Evolutionary conservation across 176 grass and related monocot genomes (phyloP), one percentile per base, ranked within the genome.

Genomic region (bread wheat (Triticum aestivum)): DNA sequence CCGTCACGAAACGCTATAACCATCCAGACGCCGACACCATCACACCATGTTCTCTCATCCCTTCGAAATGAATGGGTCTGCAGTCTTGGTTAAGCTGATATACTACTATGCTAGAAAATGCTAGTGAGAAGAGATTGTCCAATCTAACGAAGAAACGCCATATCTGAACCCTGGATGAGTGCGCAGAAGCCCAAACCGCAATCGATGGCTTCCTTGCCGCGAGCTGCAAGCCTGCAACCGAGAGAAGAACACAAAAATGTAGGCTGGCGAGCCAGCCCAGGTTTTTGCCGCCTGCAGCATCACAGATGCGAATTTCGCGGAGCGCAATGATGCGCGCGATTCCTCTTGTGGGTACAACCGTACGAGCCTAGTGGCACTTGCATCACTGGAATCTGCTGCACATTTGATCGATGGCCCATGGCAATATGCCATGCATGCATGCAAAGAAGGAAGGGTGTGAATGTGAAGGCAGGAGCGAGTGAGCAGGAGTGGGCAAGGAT

Each of bases 401-500:
- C 1, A 20, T 56, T 17, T 29, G 72, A 74, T 13, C 24, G 71
- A 23, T 23, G 71, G 71, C 15, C 42, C 71, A 45, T 73, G 70
- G n/a, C 69, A 39, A 39, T 39, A 73, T 73, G 70, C 11, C 69
- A 37, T 37, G 35, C 35, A 39, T 75, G 78, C 67, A 59, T 59
- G 17, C 54, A 59, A 79, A 89, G 11, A 39, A 39, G 38, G 38
- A 39, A 39, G 38, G 8, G 1, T 8, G 38, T 39, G 38, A 39
- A 39, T 39, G 38, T 39, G 38, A 1, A 39, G 38, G 44, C 44
- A 47, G 44, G 42, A 3, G 9, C 11, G 42, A 45, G 51, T 18
- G 15, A 68, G 82, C 76, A 34, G 88, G 74, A 73, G 84, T 42
- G 84, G 84, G 83, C 79, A 83, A 87, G 82, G 58, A 66, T 13